Evolutionary conservation across 768 basidiomycete species (phyloP).

Genomic region (Clitopilus hobsonii): DNA sequence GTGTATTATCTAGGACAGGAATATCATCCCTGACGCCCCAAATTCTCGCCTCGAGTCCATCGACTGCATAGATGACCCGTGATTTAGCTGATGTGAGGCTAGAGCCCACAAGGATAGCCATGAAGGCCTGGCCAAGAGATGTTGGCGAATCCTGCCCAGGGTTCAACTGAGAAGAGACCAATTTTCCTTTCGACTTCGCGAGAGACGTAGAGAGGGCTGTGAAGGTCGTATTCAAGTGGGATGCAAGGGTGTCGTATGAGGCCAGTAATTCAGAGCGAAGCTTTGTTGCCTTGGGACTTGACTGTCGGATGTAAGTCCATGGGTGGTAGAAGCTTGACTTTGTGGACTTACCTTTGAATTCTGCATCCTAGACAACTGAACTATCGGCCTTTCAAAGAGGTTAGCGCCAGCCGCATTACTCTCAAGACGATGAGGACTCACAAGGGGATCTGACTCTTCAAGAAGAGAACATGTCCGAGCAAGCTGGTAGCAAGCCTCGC

Average conservation of each 20-base stretch:
- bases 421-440: constrained; percentile 30
- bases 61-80: constrained; percentile 56
- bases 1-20: no score
- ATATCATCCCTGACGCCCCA: constrained; percentile 32
- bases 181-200: constrained; percentile 25
- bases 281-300: constrained; percentile 46
- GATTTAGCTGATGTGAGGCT: constrained; percentile 58
- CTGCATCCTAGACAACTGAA: constrained; percentile 58
- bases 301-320: constrained; percentile 18
- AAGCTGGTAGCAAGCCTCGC: constrained; percentile 58
- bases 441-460: constrained; percentile 80
- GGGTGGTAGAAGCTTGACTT: background rate
- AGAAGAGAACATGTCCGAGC: constrained; percentile 66
- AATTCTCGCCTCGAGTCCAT: constrained; percentile 53
- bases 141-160: background rate
- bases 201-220: constrained; percentile 66
- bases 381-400: constrained; percentile 45
- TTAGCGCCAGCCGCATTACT: background rate
- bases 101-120: constrained; percentile 65
- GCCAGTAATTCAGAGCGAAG: constrained; percentile 57
- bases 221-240: constrained; percentile 74
- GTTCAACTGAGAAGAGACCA: background rate
- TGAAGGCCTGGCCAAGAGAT: constrained; percentile 34
- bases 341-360: constrained; percentile 32
- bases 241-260: constrained; percentile 67